Percentiles rank a stretch among this genome's conserved stretches.
These are phyloP conservation scores for Yamadazyma kitorensis DNA, from an alignment of 805 yeast species.

Conservation along the genomic window DNA sequence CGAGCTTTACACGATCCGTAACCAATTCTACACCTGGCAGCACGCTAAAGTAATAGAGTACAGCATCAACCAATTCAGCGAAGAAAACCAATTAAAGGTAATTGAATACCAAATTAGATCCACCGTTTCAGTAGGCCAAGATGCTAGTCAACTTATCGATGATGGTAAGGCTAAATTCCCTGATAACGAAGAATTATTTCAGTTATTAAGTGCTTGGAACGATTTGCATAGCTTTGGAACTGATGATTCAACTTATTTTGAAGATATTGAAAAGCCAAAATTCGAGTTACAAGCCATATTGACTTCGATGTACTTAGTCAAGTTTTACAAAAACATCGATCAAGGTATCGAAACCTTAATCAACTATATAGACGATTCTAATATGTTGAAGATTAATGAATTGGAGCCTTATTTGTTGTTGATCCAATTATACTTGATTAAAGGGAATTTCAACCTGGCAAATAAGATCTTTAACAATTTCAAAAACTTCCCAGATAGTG, in stretches of 20 bases:
- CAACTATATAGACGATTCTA: slow-evolving; percentile 23
- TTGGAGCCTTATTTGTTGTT: slow-evolving; percentile 41
- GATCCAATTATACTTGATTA: slow-evolving; percentile 37
- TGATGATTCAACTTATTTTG: slow-evolving; percentile 41
- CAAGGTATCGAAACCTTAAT: slow-evolving; percentile 33
- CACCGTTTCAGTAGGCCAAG: slow-evolving; percentile 32
- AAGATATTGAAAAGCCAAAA: slow-evolving; percentile 31
- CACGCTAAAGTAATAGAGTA: slow-evolving; percentile 43
- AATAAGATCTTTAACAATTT: slow-evolving; percentile 29
- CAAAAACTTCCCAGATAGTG: slow-evolving; percentile 29
- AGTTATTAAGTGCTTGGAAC: slow-evolving; percentile 40
- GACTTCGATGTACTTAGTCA: slow-evolving; percentile 37
- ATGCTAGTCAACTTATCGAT: slow-evolving; percentile 39
- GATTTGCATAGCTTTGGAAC: slow-evolving; percentile 42
- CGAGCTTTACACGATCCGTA: slow-evolving; percentile 55
- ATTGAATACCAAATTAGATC: slow-evolving; percentile 41
- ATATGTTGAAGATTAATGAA: slow-evolving; percentile 25
- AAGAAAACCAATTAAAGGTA: slow-evolving; percentile 36
- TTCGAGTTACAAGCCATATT: slow-evolving; percentile 42
- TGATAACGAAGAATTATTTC: slow-evolving; percentile 32
- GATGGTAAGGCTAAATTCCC: slow-evolving; percentile 31
- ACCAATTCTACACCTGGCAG: slow-evolving; percentile 61
- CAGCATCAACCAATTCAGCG: slow-evolving; percentile 35
- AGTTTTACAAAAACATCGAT: slow-evolving; percentile 33
- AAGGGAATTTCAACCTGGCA: slow-evolving; percentile 36